Percentiles rank a stretch among this genome's conserved stretches.
phyloP scores from a whole-genome alignment of 495 filamentous ascomycete genomes.

The Penicillium argentinense region DNA sequence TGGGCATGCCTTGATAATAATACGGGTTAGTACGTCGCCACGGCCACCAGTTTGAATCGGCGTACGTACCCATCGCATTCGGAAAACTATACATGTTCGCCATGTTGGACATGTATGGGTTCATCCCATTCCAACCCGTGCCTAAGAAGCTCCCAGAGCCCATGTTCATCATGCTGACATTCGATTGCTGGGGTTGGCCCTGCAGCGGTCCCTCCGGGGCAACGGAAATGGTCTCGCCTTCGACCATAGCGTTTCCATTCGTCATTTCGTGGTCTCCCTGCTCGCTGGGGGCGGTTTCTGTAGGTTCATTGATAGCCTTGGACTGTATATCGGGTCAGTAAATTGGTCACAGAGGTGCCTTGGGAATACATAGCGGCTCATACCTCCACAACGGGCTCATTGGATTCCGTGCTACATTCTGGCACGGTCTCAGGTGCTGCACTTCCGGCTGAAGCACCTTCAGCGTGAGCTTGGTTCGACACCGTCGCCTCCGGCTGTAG shows the following conservation, averaged over 20 bases:
- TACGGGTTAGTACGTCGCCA: conserved; percentile 15
- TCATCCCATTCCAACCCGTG: conserved; percentile 73
- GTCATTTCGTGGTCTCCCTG: background rate
- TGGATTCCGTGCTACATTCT: background rate
- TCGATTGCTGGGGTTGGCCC: conserved; percentile 15
- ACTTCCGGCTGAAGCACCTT: conserved; percentile 6
- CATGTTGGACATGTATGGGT: conserved; percentile 64
- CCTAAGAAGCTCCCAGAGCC: conserved; percentile 52
- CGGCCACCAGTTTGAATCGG: no score
- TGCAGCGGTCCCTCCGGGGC: conserved; percentile 23
- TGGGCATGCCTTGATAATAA: conserved; percentile 62
- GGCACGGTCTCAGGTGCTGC: conserved; percentile 1
- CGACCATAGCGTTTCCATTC: background rate
- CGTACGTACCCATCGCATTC: conserved; percentile 74
- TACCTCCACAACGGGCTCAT: conserved; percentile 8
- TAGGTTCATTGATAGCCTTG: conserved; percentile 11
- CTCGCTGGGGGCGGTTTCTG: background rate
- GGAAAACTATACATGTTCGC: conserved; percentile 68
- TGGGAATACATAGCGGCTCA: background rate
- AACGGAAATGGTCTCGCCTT: background rate
- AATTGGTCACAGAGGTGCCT: background rate
- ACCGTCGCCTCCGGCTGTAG: background rate
- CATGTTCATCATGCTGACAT: conserved; percentile 26
- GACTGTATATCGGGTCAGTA: background rate
- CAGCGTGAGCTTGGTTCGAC: background rate